Evolutionary conservation across 2,329 filamentous ascomycete genomes (phyloP).

Genomic region (Xylaria sp.): DNA sequence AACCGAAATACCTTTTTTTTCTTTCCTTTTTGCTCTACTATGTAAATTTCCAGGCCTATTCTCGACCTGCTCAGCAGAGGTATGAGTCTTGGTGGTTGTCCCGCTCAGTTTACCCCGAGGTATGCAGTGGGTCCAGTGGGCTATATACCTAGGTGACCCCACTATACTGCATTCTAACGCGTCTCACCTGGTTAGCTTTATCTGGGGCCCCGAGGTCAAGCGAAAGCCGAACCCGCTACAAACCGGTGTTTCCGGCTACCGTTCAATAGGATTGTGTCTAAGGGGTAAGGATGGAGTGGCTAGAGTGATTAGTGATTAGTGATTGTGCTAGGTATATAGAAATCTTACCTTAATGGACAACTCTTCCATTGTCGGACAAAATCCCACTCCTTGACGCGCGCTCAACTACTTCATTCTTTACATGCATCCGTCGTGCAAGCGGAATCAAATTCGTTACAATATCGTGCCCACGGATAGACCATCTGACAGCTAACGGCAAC

Average conservation of each 20-base stretch:
- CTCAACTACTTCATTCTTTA: not conserved
- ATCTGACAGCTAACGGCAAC: not conserved
- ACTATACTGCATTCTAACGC: not conserved
- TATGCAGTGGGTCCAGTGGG: not conserved
- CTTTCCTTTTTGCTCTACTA: not conserved
- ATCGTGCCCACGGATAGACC: not conserved
- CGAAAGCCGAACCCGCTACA: constrained; percentile 16
- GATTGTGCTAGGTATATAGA: not conserved
- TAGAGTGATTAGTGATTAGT: not conserved
- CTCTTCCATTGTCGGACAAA: not conserved
- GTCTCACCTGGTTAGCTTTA: constrained; percentile 7
- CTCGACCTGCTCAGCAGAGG: not conserved
- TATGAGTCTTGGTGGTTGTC: not conserved
- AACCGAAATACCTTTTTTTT: not conserved
- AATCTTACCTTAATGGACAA: not conserved
- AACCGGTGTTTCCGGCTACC: constrained; percentile 5
- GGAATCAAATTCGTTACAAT: not conserved
- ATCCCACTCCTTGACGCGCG: not conserved
- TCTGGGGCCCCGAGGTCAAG: constrained; percentile 28
- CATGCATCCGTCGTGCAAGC: not conserved
- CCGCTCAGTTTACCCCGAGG: too few species aligned
- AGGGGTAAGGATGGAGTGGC: not conserved
- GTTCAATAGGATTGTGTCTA: not conserved
- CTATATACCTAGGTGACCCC: not conserved
- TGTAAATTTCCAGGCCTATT: not conserved